phyloP scores from a whole-genome alignment of 441 rosid species.

The Populus hybrid region DNA sequence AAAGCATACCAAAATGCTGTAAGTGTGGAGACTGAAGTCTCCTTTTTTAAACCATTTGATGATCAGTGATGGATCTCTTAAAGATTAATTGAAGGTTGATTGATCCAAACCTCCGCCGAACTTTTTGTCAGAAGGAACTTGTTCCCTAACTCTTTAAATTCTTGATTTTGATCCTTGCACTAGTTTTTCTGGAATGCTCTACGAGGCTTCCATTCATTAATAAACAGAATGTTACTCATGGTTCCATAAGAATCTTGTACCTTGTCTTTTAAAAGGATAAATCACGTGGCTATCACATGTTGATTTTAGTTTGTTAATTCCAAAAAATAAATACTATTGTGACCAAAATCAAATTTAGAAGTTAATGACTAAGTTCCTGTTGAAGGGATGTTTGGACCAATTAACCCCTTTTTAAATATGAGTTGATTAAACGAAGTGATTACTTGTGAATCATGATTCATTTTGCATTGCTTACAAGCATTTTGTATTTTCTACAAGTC shows the following conservation, averaged over 20 bases:
- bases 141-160: no score
- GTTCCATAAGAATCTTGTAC: neutral
- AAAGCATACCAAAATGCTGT: conserved; percentile 83
- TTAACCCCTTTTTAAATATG: neutral
- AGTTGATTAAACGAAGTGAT: neutral
- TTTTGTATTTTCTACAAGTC: neutral
- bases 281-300: neutral
- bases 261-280: neutral
- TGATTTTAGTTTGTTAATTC: neutral
- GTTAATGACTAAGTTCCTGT: neutral
- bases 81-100: neutral
- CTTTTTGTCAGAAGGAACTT: neutral
- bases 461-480: neutral
- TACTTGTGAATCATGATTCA: neutral
- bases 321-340: no score
- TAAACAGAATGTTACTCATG: no score
- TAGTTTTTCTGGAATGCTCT: no score
- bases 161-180: no score
- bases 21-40: conserved; percentile 22
- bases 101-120: neutral
- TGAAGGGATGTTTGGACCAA: neutral
- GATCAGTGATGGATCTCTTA: neutral
- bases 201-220: no score
- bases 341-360: neutral
- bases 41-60: neutral